Conservation (phyloP, 805 yeast genomes). For the Yamadazyma kitorensis region DNA sequence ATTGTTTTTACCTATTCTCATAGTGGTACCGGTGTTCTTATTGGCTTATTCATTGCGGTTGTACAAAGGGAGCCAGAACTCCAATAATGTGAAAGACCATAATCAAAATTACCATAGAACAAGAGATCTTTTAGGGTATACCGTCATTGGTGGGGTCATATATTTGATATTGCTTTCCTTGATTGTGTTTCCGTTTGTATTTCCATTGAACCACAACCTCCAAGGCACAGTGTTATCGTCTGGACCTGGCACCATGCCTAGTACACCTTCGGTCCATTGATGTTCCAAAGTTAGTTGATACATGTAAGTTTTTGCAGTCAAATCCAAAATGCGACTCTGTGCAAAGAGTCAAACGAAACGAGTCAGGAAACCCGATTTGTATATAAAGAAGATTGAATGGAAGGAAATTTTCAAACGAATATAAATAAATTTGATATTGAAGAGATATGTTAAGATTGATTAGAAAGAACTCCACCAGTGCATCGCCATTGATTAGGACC, state of each 20-base stretch:
- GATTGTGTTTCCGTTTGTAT: slow-evolving; percentile 3
- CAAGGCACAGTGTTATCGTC: too few relatives aligned
- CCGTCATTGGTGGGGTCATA: slow-evolving; percentile 2
- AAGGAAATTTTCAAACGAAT: too few relatives aligned
- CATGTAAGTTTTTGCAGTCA: too few relatives aligned
- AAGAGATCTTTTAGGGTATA: slow-evolving; percentile 2
- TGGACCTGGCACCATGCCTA: too few relatives aligned
- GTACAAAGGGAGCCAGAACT: slow-evolving; percentile 2
- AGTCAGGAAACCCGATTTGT: background rate
- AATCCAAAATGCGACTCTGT: too few relatives aligned
- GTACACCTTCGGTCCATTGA: too few relatives aligned
- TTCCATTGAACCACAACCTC: slow-evolving; percentile 1
- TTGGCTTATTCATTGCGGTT: background rate
- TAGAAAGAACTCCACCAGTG: slow-evolving; percentile 26
- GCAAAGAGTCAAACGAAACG: background rate
- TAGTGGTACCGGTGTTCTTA: slow-evolving; percentile 1
- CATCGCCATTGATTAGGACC: slow-evolving; percentile 50
- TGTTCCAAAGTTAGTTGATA: too few relatives aligned
- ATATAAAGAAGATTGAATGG: too few relatives aligned
- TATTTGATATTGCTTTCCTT: slow-evolving; percentile 5
- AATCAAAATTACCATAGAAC: too few relatives aligned
- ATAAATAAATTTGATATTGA: background rate
- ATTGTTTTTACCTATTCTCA: slow-evolving; percentile 2
- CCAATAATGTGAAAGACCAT: slow-evolving; percentile 2
- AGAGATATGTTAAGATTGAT: slow-evolving; percentile 9